Evolutionary conservation across 164 flowering plant species (phyloP).

Genomic region (Santalum album): DNA sequence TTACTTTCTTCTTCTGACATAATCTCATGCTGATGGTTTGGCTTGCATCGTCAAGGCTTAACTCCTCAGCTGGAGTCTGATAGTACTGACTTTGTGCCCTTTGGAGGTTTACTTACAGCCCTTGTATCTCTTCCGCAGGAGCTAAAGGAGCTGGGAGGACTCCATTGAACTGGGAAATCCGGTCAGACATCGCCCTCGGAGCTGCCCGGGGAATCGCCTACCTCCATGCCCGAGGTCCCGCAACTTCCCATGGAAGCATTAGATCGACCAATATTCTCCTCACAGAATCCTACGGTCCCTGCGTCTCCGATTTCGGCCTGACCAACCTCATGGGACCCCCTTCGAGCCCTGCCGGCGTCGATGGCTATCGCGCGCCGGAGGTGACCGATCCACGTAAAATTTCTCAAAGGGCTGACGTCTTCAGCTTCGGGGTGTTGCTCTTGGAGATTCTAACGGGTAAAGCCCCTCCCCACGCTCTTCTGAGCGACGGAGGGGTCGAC

Average conservation of each 20-base stretch:
- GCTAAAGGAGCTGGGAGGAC: constrained; percentile 71
- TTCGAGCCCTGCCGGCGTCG: constrained; percentile 59
- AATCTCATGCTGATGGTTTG: too few relatives aligned
- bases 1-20: too few relatives aligned
- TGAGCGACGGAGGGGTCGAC: constrained; percentile 83
- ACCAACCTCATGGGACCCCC: constrained; percentile 51
- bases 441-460: constrained; percentile 84
- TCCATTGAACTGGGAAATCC: constrained; percentile 78
- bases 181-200: constrained; percentile 76
- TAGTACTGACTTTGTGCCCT: too few relatives aligned
- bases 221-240: constrained; percentile 56
- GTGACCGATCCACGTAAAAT: constrained; percentile 64
- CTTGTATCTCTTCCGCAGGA: constrained; percentile 31
- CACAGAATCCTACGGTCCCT: constrained; percentile 51
- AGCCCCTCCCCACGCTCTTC: constrained; percentile 59
- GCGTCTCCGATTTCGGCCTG: constrained; percentile 80
- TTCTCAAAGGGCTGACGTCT: constrained; percentile 87
- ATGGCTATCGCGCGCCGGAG: constrained; percentile 90
- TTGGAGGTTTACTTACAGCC: background rate
- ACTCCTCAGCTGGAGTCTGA: too few relatives aligned
- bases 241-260: constrained; percentile 73
- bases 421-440: constrained; percentile 80
- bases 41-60: too few relatives aligned
- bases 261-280: constrained; percentile 87
- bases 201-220: constrained; percentile 68